Evolutionary conservation across 108 stramenopile species (phyloP), one percentile per base, ranked within the genome.

Genomic region (Cylindrotheca closterium): DNA sequence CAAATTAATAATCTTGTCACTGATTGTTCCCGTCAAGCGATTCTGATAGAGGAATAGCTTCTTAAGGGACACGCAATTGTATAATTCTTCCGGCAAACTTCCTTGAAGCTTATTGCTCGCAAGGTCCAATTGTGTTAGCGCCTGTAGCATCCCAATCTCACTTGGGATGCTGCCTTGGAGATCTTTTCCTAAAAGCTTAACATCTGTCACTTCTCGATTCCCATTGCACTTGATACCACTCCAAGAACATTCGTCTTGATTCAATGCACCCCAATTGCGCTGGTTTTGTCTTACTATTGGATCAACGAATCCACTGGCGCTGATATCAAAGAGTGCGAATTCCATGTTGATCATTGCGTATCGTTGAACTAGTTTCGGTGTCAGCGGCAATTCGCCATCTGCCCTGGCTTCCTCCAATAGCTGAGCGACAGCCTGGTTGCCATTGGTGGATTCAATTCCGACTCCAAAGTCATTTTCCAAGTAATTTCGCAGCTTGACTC

Each of bases 161-260:
- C 30, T 42, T 23, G 67, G 67, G 29, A 63, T 48, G 15, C 52
- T 51, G 22, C 89, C 81, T 29, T 31, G 32, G 19, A 85, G 55
- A 23, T 68, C 67, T 2, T 51, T 46, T 58, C 65, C 64, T 19
- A 53, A 55, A 42, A 82, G 69, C 2, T 27, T 29, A 26, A 90
- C 65, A 23, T 70, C 33, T n/a, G 69, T 57, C 3, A 90, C 75
- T 15, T 74, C 46, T 1, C 58, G 71, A 24, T 82, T 63, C 1
- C 27, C 57, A 60, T 87, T 73, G 55, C 89, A 90, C 7, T 67
- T 63, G 28, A 90, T 54, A 26, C 89, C 89, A 24, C 67, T 60
- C 74, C 83, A 75, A 0, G 79, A 59, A 51, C 89, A 90, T 26
- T 60, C 66, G 50, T 73, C 52, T 4, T 32, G 24, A 22, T 34